Conservation (phyloP, 352 stramenopile species). For the Peronosclerospora sorghi region DNA sequence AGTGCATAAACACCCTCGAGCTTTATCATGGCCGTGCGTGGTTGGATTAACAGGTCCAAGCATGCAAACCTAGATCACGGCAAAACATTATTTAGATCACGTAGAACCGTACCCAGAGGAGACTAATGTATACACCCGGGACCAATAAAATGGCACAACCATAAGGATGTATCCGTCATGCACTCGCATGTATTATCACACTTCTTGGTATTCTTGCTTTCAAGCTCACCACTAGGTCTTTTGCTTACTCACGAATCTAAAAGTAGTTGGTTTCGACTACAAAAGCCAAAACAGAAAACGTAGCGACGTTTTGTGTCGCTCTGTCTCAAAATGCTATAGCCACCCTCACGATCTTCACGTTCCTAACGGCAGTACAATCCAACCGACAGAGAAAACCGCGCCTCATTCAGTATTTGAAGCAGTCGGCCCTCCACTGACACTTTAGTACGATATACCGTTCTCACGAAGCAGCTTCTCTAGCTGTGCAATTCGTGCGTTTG, state of each 20-base stretch:
- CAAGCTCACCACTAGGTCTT: slow-evolving; percentile 22
- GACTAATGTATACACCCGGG: slow-evolving; percentile 1
- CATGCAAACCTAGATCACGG: too few relatives aligned
- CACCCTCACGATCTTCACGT: slow-evolving; percentile 18
- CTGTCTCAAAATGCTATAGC: slow-evolving; percentile 20
- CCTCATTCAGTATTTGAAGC: slow-evolving; percentile 16
- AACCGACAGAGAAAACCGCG: slow-evolving; percentile 18
- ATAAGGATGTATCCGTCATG: slow-evolving; percentile 19
- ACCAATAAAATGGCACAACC: slow-evolving; percentile 11
- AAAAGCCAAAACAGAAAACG: slow-evolving; percentile 33
- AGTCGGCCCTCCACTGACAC: slow-evolving; percentile 10
- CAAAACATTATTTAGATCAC: slow-evolving; percentile 15
- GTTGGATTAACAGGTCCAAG: slow-evolving; percentile 87
- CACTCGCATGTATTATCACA: slow-evolving; percentile 28
- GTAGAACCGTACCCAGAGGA: neutral
- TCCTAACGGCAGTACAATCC: slow-evolving; percentile 20
- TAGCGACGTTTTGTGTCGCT: slow-evolving; percentile 18
- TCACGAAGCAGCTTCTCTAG: slow-evolving; percentile 71
- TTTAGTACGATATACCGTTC: slow-evolving; percentile 77
- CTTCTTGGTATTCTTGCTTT: slow-evolving; percentile 28
- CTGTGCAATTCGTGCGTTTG: slow-evolving; percentile 76
- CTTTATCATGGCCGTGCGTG: slow-evolving; percentile 78
- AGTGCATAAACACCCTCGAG: slow-evolving; percentile 67
- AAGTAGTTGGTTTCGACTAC: slow-evolving; percentile 37
- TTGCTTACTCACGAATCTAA: slow-evolving; percentile 42